Evolutionary conservation across 352 stramenopile species (phyloP).

Genomic region (Pythium guiyangense): DNA sequence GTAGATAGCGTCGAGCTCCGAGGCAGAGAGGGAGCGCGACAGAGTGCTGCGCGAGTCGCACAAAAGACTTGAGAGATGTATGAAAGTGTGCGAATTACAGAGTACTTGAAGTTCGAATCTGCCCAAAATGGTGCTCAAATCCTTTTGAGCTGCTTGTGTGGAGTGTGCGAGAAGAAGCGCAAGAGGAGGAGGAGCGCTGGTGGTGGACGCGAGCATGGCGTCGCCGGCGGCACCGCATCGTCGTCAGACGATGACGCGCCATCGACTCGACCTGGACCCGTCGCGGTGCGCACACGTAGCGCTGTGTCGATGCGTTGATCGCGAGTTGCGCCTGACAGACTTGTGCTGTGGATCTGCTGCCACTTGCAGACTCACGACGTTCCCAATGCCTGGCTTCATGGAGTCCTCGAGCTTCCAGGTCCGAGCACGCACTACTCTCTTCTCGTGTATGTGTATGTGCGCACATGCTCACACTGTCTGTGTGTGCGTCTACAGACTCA

Average conservation of each 20-base stretch:
- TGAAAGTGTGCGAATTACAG: not conserved
- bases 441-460: not conserved
- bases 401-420: slow-evolving; percentile 43
- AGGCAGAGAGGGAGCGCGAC: too few relatives aligned
- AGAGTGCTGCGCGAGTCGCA: not conserved
- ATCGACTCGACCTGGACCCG: slow-evolving; percentile 45
- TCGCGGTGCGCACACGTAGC: slow-evolving; percentile 28
- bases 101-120: not conserved
- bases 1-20: too few relatives aligned
- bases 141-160: not conserved
- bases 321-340: too few relatives aligned
- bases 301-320: too few relatives aligned
- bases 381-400: slow-evolving; percentile 56
- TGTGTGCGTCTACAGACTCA: not conserved
- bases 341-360: not conserved
- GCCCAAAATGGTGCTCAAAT: not conserved
- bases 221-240: slow-evolving; percentile 13
- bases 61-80: not conserved
- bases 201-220: slow-evolving; percentile 10
- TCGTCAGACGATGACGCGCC: slow-evolving; percentile 27
- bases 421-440: not conserved
- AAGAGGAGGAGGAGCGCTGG: not conserved
- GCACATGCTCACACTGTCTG: not conserved
- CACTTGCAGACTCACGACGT: slow-evolving; percentile 50
- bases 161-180: not conserved